Evolutionary conservation across 768 basidiomycete genomes (phyloP).

Genomic region (Mycena vulgaris): DNA sequence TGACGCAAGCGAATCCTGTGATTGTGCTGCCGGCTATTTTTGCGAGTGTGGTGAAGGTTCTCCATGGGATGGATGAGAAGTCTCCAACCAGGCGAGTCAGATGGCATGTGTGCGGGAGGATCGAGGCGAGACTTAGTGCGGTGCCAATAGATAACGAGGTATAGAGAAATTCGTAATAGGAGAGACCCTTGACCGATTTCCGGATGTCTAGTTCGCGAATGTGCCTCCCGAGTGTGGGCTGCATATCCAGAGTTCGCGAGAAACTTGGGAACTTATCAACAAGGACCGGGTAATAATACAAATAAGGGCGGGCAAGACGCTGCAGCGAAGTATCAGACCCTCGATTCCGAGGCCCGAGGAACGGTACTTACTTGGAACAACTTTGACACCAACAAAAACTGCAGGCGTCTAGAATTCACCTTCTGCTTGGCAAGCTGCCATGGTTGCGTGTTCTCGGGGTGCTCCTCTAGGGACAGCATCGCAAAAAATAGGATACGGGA

Average conservation of each 20-base stretch:
- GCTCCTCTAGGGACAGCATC: constrained; percentile 8
- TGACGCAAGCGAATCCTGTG: constrained; percentile 1
- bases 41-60: background rate
- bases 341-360: background rate
- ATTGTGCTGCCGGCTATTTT: background rate
- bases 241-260: too few species aligned
- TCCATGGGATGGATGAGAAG: background rate
- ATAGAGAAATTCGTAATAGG: too few species aligned
- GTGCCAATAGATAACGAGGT: too few species aligned
- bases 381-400: too few species aligned
- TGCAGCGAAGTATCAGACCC: background rate
- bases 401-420: background rate
- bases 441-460: background rate
- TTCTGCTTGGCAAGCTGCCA: background rate
- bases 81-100: background rate
- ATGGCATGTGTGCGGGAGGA: background rate
- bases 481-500: constrained; percentile 10
- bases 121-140: background rate
- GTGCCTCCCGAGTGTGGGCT: background rate
- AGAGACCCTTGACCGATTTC: too few species aligned
- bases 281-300: too few species aligned
- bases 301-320: too few species aligned
- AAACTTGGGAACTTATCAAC: too few species aligned
- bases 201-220: too few species aligned
- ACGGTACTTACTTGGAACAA: too few species aligned